These are phyloP conservation scores for Pleurotus ostreatus DNA, from an alignment of 768 basidiomycete genomes.

Conservation along the genomic window DNA sequence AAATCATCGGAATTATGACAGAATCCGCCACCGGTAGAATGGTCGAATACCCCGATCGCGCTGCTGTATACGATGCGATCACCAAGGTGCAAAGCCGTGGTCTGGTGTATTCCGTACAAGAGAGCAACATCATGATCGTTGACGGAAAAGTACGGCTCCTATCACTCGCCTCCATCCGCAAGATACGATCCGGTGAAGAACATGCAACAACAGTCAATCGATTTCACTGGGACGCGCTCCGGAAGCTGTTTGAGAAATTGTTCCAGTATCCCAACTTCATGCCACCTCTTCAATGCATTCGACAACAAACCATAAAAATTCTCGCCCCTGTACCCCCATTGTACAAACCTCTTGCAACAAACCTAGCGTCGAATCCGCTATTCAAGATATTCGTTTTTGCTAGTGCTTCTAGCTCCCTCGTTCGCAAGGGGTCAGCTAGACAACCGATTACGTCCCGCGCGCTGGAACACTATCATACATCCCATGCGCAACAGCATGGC, in stretches of 20 bases:
- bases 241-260: constrained; percentile 22
- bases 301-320: constrained; percentile 9
- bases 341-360: constrained; percentile 9
- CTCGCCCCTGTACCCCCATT: constrained; percentile 11
- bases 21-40: constrained; percentile 14
- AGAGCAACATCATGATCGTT: constrained; percentile 5
- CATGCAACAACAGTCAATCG: background rate
- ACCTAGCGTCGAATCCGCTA: background rate
- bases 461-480: background rate
- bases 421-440: background rate
- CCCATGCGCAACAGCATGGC: background rate
- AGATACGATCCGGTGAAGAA: background rate
- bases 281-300: constrained; percentile 6
- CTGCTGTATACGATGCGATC: constrained; percentile 13
- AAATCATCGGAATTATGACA: constrained; percentile 17
- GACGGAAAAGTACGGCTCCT: constrained; percentile 6
- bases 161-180: constrained; percentile 5
- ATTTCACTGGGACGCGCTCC: constrained; percentile 24
- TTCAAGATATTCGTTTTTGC: background rate
- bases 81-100: constrained; percentile 10
- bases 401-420: background rate
- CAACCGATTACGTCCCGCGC: background rate
- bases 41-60: constrained; percentile 12
- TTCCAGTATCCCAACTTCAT: constrained; percentile 6
- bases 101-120: constrained; percentile 3